A percentile compares a stretch with the other conserved stretches of the same genome.
Evolutionary conservation across 257 asterid species (phyloP).

Genomic region (Scutellaria galericulata): DNA sequence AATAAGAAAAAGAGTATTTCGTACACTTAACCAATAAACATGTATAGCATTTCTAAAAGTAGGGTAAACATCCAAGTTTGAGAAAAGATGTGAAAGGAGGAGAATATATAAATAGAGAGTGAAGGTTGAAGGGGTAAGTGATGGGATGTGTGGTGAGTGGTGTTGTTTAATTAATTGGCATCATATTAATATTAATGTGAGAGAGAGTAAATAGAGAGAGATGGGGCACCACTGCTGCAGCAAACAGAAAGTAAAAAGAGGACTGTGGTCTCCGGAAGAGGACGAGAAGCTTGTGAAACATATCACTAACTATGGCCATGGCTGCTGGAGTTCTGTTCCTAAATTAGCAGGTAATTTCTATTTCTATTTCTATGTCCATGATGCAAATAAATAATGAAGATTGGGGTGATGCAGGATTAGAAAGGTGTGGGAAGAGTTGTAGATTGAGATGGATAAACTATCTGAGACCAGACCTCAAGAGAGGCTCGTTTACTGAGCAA

Average conservation of each 20-base stretch:
- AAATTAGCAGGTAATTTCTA: constrained; percentile 62
- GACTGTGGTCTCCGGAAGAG: constrained; percentile 96
- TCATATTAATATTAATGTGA: no score
- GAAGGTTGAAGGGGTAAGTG: no score
- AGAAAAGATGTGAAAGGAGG: neutral
- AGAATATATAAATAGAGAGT: no score
- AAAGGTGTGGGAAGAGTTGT: constrained; percentile 97
- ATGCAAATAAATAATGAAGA: no score
- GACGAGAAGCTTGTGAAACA: constrained; percentile 79
- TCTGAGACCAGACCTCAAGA: constrained; percentile 87
- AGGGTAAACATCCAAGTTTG: constrained; percentile 45
- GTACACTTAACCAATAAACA: constrained; percentile 63
- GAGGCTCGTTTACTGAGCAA: constrained; percentile 80
- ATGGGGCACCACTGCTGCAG: constrained; percentile 97
- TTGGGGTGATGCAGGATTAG: constrained; percentile 62
- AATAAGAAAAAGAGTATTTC: constrained; percentile 40
- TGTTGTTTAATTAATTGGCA: no score
- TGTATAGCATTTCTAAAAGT: constrained; percentile 42
- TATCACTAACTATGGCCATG: constrained; percentile 78
- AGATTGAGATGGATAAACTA: constrained; percentile 93
- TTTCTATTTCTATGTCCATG: no score
- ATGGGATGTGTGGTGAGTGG: no score
- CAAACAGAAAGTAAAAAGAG: constrained; percentile 92
- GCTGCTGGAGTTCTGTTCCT: constrained; percentile 97
- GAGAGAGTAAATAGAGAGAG: neutral